Evolutionary conservation across 176 grass and related monocot genomes (phyloP).

Genomic region (Raddia guianensis): DNA sequence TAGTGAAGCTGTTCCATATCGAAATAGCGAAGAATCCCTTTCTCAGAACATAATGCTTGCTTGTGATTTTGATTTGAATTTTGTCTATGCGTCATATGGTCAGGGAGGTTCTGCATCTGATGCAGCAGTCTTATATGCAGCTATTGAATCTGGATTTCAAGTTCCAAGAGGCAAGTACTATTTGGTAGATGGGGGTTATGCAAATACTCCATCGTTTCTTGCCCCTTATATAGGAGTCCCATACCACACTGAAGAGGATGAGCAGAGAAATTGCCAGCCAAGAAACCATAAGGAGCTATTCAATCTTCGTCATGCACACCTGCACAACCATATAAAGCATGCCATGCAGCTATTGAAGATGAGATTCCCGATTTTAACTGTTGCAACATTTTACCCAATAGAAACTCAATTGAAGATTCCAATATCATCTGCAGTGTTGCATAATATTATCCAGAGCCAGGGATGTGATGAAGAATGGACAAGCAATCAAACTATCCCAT

Average conservation of each 20-base stretch:
- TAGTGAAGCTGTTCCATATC: constrained; percentile 44
- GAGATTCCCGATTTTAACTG: constrained; percentile 59
- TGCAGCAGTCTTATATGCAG: constrained; percentile 43
- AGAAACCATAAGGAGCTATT: constrained; percentile 56
- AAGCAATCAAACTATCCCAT: neutral
- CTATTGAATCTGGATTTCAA: constrained; percentile 46
- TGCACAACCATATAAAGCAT: constrained; percentile 42
- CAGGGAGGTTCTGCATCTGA: constrained; percentile 41
- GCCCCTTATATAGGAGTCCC: constrained; percentile 38
- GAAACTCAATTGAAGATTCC: constrained; percentile 60
- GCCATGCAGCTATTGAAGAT: constrained; percentile 48
- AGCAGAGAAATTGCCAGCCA: constrained; percentile 32
- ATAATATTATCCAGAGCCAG: constrained; percentile 57
- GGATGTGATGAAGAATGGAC: neutral
- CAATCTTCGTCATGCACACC: constrained; percentile 52
- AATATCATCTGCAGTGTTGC: constrained; percentile 39
- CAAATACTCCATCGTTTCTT: constrained; percentile 50
- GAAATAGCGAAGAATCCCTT: constrained; percentile 49
- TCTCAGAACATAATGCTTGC: constrained; percentile 54
- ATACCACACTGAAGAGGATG: constrained; percentile 38
- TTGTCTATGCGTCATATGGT: constrained; percentile 40
- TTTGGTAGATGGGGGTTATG: constrained; percentile 50
- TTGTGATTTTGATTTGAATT: constrained; percentile 57
- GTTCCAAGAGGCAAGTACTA: constrained; percentile 49
- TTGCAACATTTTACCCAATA: constrained; percentile 44